These are phyloP conservation scores for Epipyxis sp. DNA, from an alignment of 108 stramenopile genomes.

Conservation along the genomic window DNA sequence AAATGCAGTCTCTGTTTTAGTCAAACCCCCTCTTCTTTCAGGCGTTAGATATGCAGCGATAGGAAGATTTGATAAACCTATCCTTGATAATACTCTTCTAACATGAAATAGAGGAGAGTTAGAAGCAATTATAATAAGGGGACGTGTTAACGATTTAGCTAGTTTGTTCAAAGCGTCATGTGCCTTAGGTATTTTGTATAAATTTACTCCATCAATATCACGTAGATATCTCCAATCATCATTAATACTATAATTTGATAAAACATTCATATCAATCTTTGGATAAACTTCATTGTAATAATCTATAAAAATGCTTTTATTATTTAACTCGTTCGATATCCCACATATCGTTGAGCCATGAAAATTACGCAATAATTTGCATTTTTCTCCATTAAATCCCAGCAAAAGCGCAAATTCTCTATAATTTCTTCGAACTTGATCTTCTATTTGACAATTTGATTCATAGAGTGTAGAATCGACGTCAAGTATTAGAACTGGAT, in stretches of 20 bases:
- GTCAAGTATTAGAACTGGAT: neutral
- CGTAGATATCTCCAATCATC: neutral
- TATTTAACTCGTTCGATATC: neutral
- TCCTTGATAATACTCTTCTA: neutral
- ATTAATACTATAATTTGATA: neutral
- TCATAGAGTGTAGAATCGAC: neutral
- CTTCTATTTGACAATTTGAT: neutral
- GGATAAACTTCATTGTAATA: constrained; percentile 5
- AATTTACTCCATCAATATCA: neutral
- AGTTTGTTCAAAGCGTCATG: neutral
- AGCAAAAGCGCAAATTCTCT: neutral
- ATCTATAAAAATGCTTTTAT: neutral
- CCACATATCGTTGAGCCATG: neutral
- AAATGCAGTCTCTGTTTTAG: neutral
- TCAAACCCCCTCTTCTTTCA: neutral
- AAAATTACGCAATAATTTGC: neutral
- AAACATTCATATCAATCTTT: neutral
- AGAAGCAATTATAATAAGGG: neutral
- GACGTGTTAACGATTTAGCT: neutral
- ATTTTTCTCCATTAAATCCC: too few relatives aligned
- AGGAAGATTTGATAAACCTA: neutral
- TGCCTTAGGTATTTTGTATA: neutral
- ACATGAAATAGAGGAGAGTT: neutral
- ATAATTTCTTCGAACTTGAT: neutral
- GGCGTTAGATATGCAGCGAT: neutral